These are phyloP conservation scores for Rubia peregrina DNA, from an alignment of 305 asterid species.

Conservation along the genomic window DNA sequence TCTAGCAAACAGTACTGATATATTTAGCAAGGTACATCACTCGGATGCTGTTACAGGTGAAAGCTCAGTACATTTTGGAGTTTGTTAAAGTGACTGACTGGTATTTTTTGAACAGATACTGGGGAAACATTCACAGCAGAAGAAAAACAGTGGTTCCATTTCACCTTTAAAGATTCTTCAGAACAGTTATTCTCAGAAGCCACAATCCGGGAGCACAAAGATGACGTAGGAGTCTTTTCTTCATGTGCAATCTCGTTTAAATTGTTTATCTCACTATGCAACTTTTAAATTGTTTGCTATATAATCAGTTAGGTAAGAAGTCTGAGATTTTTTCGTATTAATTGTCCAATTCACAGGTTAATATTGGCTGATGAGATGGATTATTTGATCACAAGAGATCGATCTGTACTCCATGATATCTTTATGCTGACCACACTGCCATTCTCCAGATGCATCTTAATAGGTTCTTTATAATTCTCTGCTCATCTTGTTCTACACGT, in stretches of 20 bases:
- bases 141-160: slow-evolving; percentile 31
- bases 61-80: background rate
- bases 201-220: slow-evolving; percentile 35
- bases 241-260: no score
- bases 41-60: slow-evolving; percentile 14
- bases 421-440: slow-evolving; percentile 86
- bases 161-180: slow-evolving; percentile 66
- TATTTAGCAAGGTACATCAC: slow-evolving; percentile 70
- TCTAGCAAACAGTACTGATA: slow-evolving; percentile 59
- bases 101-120: slow-evolving; percentile 43
- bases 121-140: slow-evolving; percentile 35
- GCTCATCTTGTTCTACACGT: background rate
- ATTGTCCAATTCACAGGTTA: slow-evolving; percentile 37
- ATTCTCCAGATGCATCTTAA: slow-evolving; percentile 79
- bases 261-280: background rate
- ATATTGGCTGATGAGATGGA: slow-evolving; percentile 91
- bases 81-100: slow-evolving; percentile 15
- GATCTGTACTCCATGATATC: slow-evolving; percentile 79
- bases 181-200: slow-evolving; percentile 55
- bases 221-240: slow-evolving; percentile 47
- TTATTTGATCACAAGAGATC: slow-evolving; percentile 83
- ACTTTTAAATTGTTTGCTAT: background rate
- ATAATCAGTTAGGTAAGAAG: background rate
- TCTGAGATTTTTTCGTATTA: background rate
- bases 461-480: slow-evolving; percentile 42